These are phyloP conservation scores for Gossypium aridum DNA, from an alignment of 441 rosid species.

Conservation along the genomic window DNA sequence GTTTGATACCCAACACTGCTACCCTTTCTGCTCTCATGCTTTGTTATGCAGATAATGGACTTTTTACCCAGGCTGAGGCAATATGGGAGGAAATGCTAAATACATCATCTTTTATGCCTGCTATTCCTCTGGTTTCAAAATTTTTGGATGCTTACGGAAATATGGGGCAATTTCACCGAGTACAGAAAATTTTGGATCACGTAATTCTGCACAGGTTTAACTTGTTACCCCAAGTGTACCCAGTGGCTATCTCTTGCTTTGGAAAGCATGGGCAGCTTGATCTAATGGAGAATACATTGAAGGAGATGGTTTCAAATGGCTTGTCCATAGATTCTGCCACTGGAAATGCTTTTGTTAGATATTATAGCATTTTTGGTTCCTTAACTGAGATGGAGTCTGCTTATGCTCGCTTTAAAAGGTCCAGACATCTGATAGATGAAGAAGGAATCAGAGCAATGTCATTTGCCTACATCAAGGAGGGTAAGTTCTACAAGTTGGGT, in stretches of 20 bases:
- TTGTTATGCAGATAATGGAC: constrained; percentile 46
- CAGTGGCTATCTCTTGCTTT: constrained; percentile 54
- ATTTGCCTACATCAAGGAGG: constrained; percentile 38
- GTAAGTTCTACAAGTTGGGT: constrained; percentile 48
- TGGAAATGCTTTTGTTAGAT: constrained; percentile 43
- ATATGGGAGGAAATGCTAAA: constrained; percentile 51
- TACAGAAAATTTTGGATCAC: constrained; percentile 34
- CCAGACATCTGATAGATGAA: constrained; percentile 45
- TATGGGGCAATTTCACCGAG: constrained; percentile 36
- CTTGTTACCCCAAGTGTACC: constrained; percentile 30
- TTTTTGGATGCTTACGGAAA: constrained; percentile 46
- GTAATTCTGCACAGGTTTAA: constrained; percentile 28
- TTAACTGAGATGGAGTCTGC: constrained; percentile 59
- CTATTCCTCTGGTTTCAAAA: constrained; percentile 30
- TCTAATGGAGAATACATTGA: constrained; percentile 53
- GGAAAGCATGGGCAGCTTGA: constrained; percentile 58
- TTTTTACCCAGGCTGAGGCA: constrained; percentile 37
- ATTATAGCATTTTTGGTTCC: constrained; percentile 49
- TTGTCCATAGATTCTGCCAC: constrained; percentile 40
- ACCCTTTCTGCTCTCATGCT: constrained; percentile 51
- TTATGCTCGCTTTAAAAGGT: constrained; percentile 47
- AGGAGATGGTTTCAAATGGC: constrained; percentile 38
- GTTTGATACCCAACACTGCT: constrained; percentile 26
- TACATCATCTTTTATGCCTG: constrained; percentile 36
- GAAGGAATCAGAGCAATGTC: constrained; percentile 58